Conservation (phyloP, 73 alveolate species). For the Halteria grandinella region DNA sequence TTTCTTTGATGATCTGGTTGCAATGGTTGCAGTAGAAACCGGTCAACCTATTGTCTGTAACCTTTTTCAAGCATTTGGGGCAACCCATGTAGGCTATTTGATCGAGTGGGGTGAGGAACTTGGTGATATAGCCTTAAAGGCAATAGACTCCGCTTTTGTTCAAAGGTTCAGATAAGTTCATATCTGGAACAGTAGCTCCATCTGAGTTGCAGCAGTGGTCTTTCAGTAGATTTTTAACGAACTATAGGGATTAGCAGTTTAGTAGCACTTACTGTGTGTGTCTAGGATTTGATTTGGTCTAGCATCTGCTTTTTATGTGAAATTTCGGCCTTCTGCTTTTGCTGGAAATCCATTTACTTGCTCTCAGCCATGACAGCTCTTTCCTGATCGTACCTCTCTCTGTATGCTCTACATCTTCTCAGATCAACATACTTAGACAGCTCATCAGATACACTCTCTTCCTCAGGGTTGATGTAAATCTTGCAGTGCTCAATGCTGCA, state of each 20-base stretch:
- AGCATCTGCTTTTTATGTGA: no score
- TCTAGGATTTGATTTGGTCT: no score
- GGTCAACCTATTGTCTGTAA: slow-evolving; percentile 12
- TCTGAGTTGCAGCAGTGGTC: slow-evolving; percentile 28
- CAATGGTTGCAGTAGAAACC: slow-evolving; percentile 32
- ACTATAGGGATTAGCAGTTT: neutral
- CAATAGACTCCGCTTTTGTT: slow-evolving; percentile 8
- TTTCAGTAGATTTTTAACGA: slow-evolving; percentile 15
- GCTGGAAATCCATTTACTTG: no score
- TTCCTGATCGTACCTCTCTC: no score
- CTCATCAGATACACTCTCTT: slow-evolving; percentile 5
- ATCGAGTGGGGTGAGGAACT: slow-evolving; percentile 12
- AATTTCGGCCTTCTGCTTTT: no score
- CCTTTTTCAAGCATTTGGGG: slow-evolving; percentile 29
- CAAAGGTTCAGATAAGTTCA: neutral
- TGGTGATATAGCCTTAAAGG: slow-evolving; percentile 19
- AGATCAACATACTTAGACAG: no score
- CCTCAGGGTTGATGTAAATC: slow-evolving; percentile 12
- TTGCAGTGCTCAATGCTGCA: slow-evolving; percentile 26
- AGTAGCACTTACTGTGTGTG: no score
- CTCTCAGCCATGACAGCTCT: no score
- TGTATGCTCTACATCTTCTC: no score
- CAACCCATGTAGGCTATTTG: slow-evolving; percentile 38
- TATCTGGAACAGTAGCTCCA: neutral
- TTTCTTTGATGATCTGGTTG: slow-evolving; percentile 2